Evolutionary conservation across 306 rosid species (phyloP).

Genomic region (Prunus salicina): DNA sequence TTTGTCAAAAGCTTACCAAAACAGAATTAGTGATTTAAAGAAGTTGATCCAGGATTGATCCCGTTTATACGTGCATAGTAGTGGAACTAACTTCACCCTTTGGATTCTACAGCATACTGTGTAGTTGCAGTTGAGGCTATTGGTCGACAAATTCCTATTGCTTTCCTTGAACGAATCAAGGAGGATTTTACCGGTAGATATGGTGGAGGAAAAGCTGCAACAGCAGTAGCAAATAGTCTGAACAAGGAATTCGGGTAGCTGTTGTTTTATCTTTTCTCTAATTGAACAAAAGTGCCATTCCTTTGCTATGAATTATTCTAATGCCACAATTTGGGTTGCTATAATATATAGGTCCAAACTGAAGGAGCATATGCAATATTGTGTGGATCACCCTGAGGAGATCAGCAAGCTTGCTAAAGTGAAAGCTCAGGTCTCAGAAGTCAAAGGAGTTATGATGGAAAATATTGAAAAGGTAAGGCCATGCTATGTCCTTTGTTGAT

Average conservation of each 20-base stretch:
- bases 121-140: slow-evolving; percentile 81
- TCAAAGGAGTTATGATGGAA: slow-evolving; percentile 96
- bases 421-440: slow-evolving; percentile 93
- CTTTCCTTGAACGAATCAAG: slow-evolving; percentile 83
- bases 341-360: slow-evolving; percentile 55
- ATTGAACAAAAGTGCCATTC: neutral
- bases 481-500: neutral
- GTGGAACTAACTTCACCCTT: slow-evolving; percentile 30
- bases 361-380: slow-evolving; percentile 93
- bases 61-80: neutral
- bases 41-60: neutral
- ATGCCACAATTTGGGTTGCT: slow-evolving; percentile 18
- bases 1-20: neutral
- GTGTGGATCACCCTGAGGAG: slow-evolving; percentile 91
- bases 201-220: slow-evolving; percentile 83
- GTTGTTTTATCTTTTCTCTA: neutral
- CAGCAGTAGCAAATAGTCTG: slow-evolving; percentile 71
- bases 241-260: slow-evolving; percentile 81
- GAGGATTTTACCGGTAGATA: slow-evolving; percentile 79
- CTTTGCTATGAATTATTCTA: slow-evolving; percentile 17
- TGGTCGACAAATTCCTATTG: slow-evolving; percentile 83
- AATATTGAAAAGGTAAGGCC: slow-evolving; percentile 76
- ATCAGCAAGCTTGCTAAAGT: slow-evolving; percentile 81
- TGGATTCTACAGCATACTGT: slow-evolving; percentile 65
- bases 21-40: neutral